Conservation (phyloP, 768 basidiomycete genomes). For the Tricholoma matsutake region DNA sequence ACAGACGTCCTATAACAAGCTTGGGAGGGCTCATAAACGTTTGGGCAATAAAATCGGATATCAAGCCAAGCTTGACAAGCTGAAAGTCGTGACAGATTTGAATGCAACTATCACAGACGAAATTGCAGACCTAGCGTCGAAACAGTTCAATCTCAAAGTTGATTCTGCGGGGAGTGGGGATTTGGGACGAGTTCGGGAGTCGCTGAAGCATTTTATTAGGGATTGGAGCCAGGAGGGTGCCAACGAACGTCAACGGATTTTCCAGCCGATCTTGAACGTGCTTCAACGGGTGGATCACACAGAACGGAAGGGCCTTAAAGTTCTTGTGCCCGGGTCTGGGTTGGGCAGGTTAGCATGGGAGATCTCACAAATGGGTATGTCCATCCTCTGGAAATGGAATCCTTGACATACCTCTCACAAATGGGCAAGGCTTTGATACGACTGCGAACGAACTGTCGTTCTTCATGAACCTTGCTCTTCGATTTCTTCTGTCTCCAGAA, state of each 20-base stretch:
- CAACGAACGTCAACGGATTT: constrained; percentile 51
- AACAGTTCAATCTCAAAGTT: constrained; percentile 24
- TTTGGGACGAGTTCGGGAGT: constrained; percentile 50
- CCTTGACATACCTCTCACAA: not conserved
- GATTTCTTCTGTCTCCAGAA: constrained; percentile 51
- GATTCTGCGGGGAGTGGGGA: constrained; percentile 26
- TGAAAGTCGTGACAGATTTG: constrained; percentile 37
- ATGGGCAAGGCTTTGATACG: constrained; percentile 46
- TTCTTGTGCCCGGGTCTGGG: constrained; percentile 65
- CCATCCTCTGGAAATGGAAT: not conserved
- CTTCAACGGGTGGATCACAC: constrained; percentile 30
- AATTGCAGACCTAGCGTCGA: constrained; percentile 37
- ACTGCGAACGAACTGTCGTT: constrained; percentile 63
- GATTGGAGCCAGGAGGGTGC: constrained; percentile 66
- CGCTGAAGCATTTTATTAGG: constrained; percentile 65
- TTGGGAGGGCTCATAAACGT: constrained; percentile 44
- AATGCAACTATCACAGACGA: constrained; percentile 37
- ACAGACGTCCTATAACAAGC: constrained; percentile 40
- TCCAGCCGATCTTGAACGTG: constrained; percentile 52
- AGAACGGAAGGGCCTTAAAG: constrained; percentile 32
- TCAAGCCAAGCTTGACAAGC: constrained; percentile 45
- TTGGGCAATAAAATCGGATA: constrained; percentile 53
- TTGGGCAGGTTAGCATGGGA: constrained; percentile 69
- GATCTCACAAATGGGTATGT: constrained; percentile 54
- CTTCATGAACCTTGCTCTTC: constrained; percentile 62